Evolutionary conservation across 202 grass and related monocot species (phyloP), one percentile per base, ranked within the genome.

Genomic region (Bolboschoenoplectus hybrid): DNA sequence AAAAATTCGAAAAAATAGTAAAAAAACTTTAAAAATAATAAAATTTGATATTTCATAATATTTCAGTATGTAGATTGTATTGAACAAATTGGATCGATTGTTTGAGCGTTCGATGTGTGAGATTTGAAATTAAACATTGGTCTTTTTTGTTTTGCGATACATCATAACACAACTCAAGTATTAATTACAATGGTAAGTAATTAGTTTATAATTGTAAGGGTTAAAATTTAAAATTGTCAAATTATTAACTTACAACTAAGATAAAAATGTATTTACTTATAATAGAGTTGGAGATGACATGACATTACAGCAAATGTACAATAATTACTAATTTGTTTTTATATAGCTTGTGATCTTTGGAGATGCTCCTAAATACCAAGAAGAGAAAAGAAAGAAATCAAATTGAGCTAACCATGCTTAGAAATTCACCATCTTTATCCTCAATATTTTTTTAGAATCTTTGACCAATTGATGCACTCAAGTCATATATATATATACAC

Each of bases 291-390:
- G 57, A 61, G 4, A 61, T 61, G 57, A 61, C 57, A 61, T 19
- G 57, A n/a, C 57, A 61, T n/a, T 26, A 26, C 26, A 26, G 26
- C 26, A 19, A 61, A 20, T 61, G 57, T 19, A 6, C 57, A 61
- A 61, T 61, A 61, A 61, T 61, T 20, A 61, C 57, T 61, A 17
- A 61, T 61, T 61, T 61, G 57, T 58, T 61, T 56, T 61, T n/a
- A 61, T 61, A 61, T 61, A 16, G 57, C 57, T 61, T 61, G 57
- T 61, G 57, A 61, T 61, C 19, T 7, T 19, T 5, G n/a, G 5
- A 44, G 43, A 44, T 44, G 43, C 2, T 44, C 43, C 43, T 3
- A 61, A 61, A 19, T 61, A 3, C 57, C 57, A 20, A n/a, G 14
- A 6, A 16, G 16, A 61, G 57, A 44, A 44, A 44, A 44, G 43